A percentile compares a stretch with the other conserved stretches of the same genome.
These are phyloP conservation scores for Pyracantha coccinea DNA, from an alignment of 331 rosid genomes.

Conservation along the genomic window DNA sequence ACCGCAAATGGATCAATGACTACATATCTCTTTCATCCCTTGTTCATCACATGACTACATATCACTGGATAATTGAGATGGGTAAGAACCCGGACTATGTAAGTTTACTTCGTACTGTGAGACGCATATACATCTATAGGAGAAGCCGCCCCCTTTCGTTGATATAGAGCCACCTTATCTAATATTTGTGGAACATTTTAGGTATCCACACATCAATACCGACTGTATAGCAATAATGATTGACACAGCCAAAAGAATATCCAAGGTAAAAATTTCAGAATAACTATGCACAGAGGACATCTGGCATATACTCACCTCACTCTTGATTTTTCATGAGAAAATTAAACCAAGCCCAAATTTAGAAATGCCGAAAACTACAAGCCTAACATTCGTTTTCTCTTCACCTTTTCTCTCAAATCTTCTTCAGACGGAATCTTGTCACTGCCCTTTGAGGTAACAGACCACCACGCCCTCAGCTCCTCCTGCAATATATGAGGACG, in stretches of 20 bases:
- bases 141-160: background rate
- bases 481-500: constrained; percentile 44
- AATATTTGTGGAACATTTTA: too few relatives aligned
- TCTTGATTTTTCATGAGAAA: background rate
- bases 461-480: constrained; percentile 91
- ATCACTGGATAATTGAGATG: too few relatives aligned
- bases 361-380: constrained; percentile 33
- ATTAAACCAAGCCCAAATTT: background rate
- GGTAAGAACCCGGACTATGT: too few relatives aligned
- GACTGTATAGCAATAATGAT: background rate
- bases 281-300: background rate
- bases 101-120: background rate
- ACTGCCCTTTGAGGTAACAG: constrained; percentile 31
- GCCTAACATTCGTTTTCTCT: constrained; percentile 49
- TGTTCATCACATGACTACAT: too few relatives aligned
- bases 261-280: background rate
- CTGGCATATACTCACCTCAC: background rate
- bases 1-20: too few relatives aligned
- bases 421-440: constrained; percentile 45
- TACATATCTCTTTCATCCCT: too few relatives aligned
- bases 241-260: background rate
- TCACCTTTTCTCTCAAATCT: constrained; percentile 42
- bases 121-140: background rate
- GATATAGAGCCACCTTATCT: background rate
- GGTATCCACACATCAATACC: background rate